Base-by-base conservation (phyloP, 23 red algal species). In the Agarophyton chilense region DNA sequence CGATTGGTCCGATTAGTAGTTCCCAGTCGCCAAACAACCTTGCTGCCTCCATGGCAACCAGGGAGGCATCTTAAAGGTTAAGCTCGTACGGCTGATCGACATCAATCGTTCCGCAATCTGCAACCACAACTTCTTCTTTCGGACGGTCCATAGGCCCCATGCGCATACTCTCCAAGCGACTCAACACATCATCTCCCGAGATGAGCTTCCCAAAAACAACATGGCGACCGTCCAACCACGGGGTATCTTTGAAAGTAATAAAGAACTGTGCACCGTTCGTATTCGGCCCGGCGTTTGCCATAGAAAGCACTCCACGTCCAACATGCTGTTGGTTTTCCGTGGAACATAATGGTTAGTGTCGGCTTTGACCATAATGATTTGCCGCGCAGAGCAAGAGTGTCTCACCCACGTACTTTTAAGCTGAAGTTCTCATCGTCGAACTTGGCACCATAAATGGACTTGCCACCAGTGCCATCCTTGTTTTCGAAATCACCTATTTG, bases 241-340 rank as follows among this genome's bases (percentile, higher is more conserved):
- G 85, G 14, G 96, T 92, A 28, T 82, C 91, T 61, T 88, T 83
- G 39, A 93, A 84, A 13, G 79, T 76, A 29, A 98, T 82, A 63
- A 98, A 98, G 77, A 98, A 98, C 36, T 98, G 96, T 5, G 92
- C 91, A 28, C 90, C 90, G 54, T 93, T 93, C 7, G 96, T 98
- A 55, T 92, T 79, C 17, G 87, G 78, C 44, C 96, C 96, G 0
- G 96, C 96, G 67, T 98, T 98, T 29, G 96, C 96, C 94, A 80
- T 93, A 56, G 87, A 94, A 81, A 60, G 92, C 24, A 88, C 9
- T 4, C 84, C 84, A 56, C 84, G 84, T 33, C 63, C 45, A 40
- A 76, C 36, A 36, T 40, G 49, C 72, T 61, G 24, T 61, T 10
- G 51, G 51, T 3, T 54, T 54, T 5, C 17, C n/a, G 13, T 4